These are phyloP conservation scores for Podaxis carcinomalis DNA, from an alignment of 768 basidiomycete genomes.

Conservation along the genomic window DNA sequence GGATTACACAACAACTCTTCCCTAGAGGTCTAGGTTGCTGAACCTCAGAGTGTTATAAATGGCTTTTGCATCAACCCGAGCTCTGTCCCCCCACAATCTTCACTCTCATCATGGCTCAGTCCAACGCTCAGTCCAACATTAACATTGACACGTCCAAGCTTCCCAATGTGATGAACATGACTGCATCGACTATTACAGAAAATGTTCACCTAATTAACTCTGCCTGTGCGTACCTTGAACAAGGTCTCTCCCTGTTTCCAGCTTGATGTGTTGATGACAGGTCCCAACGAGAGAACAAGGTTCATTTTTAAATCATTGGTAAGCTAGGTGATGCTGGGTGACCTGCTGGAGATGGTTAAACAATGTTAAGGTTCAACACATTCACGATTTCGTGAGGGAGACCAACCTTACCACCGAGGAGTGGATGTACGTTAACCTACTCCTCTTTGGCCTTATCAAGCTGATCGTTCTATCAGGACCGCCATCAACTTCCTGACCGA, in stretches of 20 bases:
- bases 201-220: conserved; percentile 36
- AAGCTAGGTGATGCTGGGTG: neutral
- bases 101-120: conserved; percentile 12
- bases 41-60: neutral
- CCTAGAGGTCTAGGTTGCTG: neutral
- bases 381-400: conserved; percentile 74
- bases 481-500: conserved; percentile 76
- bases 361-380: conserved; percentile 47
- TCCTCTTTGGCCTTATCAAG: neutral
- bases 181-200: conserved; percentile 35
- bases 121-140: conserved; percentile 23
- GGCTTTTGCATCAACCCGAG: neutral
- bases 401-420: conserved; percentile 78
- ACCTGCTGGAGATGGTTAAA: neutral
- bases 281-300: conserved; percentile 36
- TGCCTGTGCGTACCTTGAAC: conserved; percentile 28
- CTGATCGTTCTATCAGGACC: conserved; percentile 27
- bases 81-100: neutral
- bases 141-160: conserved; percentile 37
- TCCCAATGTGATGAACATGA: conserved; percentile 36
- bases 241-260: neutral
- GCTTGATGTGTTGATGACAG: conserved; percentile 19
- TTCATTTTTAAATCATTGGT: conserved; percentile 41
- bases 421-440: conserved; percentile 54
- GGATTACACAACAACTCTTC: neutral